Base-by-base conservation (phyloP, 2,329 filamentous ascomycete species). In the Epichloe uncinata region DNA sequence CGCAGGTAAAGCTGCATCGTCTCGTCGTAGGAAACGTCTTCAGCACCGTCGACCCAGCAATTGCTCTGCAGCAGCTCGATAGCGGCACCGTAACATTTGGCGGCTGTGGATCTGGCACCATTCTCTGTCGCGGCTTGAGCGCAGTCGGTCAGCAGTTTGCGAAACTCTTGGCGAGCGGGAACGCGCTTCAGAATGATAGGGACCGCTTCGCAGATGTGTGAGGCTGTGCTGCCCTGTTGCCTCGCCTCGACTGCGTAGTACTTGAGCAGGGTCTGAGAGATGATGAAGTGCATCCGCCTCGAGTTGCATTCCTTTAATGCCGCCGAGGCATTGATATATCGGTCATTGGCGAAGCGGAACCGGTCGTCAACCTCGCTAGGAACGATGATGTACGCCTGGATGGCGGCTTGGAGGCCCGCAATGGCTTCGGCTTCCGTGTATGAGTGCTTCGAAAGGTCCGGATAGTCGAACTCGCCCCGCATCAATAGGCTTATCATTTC, bases 341-440 rank as follows among this genome's bases (percentile, higher is more conserved):
- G 80, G 64, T 96, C 90, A 63, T 96, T 90, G 35, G 84, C 82
- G 63, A 96, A 96, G 35, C 82, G 81, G 64, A 95, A 96, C 40
- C 82, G 78, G 63, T 95, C 88, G 59, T 96, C 91, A 1, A 82
- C 82, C 54, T 93, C 87, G 18, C 85, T 87, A 1, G 87, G 78
- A 50, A 91, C 79, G 40, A 97, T 74, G 48, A 96, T 81, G 60
- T 86, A 95, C 4, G 84, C 78, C 58, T 87, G 80, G 16, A 96
- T 76, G 9, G 89, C 81, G 33, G 80, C 81, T 61, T 95, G 87
- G n/a, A 97, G 74, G 0, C 88, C 91, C 42, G 78, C 78, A 4
- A 93, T 75, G 0, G 84, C 77, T 56, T 89, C 85, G 51, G 77
- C 71, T 58, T 86, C 79, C 0, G 81, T 75, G 49, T 80, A 80